Evolutionary conservation across 495 filamentous ascomycete species (phyloP).

Genomic region (Daldinia concentrica): DNA sequence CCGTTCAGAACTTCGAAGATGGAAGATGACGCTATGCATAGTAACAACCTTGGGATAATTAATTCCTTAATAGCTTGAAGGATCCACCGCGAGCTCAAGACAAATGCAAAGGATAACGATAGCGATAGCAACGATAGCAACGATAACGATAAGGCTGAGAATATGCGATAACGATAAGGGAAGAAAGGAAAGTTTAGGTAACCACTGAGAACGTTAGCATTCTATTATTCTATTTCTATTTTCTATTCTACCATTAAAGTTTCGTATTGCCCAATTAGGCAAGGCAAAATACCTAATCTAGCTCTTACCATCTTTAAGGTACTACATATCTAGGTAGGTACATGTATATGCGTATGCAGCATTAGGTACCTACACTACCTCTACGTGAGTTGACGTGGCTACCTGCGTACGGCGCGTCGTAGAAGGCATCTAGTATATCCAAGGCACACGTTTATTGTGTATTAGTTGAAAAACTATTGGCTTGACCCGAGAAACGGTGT

Average conservation of each 20-base stretch:
- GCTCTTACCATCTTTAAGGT: not conserved
- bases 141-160: conserved; percentile 19
- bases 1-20: conserved; percentile 14
- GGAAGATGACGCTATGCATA: conserved; percentile 15
- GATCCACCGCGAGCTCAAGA: conserved; percentile 17
- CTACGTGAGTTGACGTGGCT: conserved; percentile 41
- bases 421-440: conserved; percentile 7
- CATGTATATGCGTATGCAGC: conserved; percentile 22
- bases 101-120: conserved; percentile 19
- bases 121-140: conserved; percentile 29
- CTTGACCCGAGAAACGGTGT: conserved; percentile 7
- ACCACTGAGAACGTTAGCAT: not conserved
- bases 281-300: conserved; percentile 24
- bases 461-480: conserved; percentile 17
- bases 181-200: not conserved
- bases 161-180: conserved; percentile 25
- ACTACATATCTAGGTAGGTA: conserved; percentile 20
- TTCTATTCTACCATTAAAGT: not conserved
- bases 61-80: conserved; percentile 12
- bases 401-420: conserved; percentile 27
- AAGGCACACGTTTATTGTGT: conserved; percentile 23
- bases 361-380: conserved; percentile 14
- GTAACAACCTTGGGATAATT: conserved; percentile 2
- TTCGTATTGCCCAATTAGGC: conserved; percentile 35
- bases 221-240: not conserved